These are phyloP conservation scores for Leucosporidium scottii DNA, from an alignment of 768 basidiomycete genomes.

Conservation along the genomic window DNA sequence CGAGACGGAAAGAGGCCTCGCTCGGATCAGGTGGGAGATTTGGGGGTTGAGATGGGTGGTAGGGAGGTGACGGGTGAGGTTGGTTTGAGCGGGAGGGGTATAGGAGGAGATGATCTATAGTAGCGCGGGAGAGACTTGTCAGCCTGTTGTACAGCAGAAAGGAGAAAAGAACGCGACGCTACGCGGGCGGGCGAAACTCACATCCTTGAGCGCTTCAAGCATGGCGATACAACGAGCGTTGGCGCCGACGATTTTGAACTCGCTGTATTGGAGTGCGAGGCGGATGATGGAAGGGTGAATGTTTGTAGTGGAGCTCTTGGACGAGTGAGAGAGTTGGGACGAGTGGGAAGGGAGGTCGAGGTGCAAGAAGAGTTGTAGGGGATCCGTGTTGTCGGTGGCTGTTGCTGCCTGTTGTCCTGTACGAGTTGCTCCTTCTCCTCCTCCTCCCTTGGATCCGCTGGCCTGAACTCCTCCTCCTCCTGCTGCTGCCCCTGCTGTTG, in stretches of 20 bases:
- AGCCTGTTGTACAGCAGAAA: conserved; percentile 36
- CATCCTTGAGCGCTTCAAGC: conserved; percentile 82
- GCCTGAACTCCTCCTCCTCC: neutral
- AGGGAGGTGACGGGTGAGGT: conserved; percentile 72
- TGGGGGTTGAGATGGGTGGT: conserved; percentile 88
- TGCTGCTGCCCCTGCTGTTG: neutral
- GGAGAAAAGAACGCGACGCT: neutral
- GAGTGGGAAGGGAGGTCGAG: conserved; percentile 38
- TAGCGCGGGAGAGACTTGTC: conserved; percentile 12
- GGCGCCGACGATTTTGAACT: conserved; percentile 86
- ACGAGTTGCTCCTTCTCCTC: neutral
- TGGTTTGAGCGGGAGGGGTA: conserved; percentile 73
- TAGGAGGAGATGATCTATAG: conserved; percentile 82
- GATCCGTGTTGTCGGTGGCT: conserved; percentile 1
- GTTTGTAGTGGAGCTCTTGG: conserved; percentile 76
- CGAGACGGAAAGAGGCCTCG: conserved; percentile 81
- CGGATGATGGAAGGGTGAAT: conserved; percentile 84
- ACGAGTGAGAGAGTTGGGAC: conserved; percentile 61
- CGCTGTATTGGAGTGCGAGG: conserved; percentile 80
- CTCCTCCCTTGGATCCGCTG: neutral
- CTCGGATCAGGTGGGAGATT: conserved; percentile 79
- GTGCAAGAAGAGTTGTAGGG: conserved; percentile 36
- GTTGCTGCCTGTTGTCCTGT: neutral
- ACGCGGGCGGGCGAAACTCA: conserved; percentile 43
- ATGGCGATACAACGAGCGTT: conserved; percentile 94